Conservation (phyloP, 805 yeast genomes). For the Hanseniaspora jakobsenii region DNA sequence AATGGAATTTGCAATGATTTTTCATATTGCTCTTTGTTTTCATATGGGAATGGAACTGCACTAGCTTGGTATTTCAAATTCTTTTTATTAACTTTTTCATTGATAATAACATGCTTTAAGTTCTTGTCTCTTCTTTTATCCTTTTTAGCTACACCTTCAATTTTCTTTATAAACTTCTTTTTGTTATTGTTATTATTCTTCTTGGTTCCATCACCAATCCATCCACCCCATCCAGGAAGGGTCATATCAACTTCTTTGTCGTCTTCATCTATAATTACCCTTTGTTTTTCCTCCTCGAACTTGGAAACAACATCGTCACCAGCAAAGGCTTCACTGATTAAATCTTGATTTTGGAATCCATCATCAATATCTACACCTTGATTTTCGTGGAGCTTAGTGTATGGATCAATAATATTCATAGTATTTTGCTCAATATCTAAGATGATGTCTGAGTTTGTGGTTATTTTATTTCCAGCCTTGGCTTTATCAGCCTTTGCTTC, state of each 20-base stretch:
- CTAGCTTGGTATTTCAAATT: conserved; percentile 73
- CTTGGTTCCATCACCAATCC: conserved; percentile 64
- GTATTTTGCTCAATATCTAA: conserved; percentile 40
- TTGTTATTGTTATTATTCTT: conserved; percentile 34
- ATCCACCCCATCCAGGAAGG: conserved; percentile 95
- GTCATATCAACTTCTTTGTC: conserved; percentile 78
- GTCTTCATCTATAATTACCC: conserved; percentile 60
- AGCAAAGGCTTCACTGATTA: conserved; percentile 87
- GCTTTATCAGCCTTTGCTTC: conserved; percentile 26
- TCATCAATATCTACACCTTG: conserved; percentile 16
- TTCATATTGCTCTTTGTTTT: conserved; percentile 88
- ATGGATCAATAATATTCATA: conserved; percentile 41
- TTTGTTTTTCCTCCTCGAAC: conserved; percentile 64
- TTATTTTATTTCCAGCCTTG: conserved; percentile 26
- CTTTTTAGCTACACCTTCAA: conserved; percentile 62
- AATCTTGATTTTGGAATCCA: conserved; percentile 62
- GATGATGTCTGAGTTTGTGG: conserved; percentile 15
- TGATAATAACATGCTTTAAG: conserved; percentile 72
- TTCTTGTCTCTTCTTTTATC: conserved; percentile 69
- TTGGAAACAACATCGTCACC: conserved; percentile 85
- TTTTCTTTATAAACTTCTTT: conserved; percentile 53
- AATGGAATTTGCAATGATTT: conserved; percentile 88
- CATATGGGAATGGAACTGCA: conserved; percentile 91
- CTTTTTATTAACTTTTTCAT: conserved; percentile 76
- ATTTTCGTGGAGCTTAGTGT: conserved; percentile 36